Percentiles rank a stretch among this genome's conserved stretches.
phyloP scores from a whole-genome alignment of 1,139 yeast genomes.

The Zhuliangozyma blackwelliae region DNA sequence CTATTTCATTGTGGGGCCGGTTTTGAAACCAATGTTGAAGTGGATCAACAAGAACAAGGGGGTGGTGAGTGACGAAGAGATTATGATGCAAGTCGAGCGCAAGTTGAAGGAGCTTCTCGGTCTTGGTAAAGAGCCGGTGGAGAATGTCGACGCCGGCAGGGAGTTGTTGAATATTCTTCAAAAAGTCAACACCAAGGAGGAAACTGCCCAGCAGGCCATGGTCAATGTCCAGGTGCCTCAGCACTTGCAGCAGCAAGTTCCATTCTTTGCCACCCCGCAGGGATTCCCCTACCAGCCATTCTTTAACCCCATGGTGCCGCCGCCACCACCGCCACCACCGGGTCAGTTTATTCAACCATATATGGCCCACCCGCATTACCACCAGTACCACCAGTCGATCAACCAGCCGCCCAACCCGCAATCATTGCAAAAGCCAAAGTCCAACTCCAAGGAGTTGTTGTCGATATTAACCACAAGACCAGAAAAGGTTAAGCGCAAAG shows the following conservation, averaged over 20 bases:
- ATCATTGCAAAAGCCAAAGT: slow-evolving; percentile 37
- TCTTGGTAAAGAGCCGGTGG: slow-evolving; percentile 21
- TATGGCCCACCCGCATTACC: slow-evolving; percentile 26
- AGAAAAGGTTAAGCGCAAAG: slow-evolving; percentile 10
- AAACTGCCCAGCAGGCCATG: slow-evolving; percentile 7
- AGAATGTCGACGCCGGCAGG: slow-evolving; percentile 63
- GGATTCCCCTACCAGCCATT: slow-evolving; percentile 8
- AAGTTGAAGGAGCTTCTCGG: slow-evolving; percentile 64
- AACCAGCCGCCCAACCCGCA: slow-evolving; percentile 35
- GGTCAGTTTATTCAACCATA: slow-evolving; percentile 1
- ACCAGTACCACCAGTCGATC: slow-evolving; percentile 18
- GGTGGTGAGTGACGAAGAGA: slow-evolving; percentile 47
- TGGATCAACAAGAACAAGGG: slow-evolving; percentile 58
- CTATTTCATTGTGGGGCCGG: slow-evolving; percentile 55
- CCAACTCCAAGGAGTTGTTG: slow-evolving; percentile 50
- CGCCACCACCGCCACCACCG: slow-evolving; percentile 2
- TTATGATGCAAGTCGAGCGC: slow-evolving; percentile 54
- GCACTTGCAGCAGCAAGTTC: slow-evolving; percentile 24
- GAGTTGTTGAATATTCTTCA: slow-evolving; percentile 65
- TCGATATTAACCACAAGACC: slow-evolving; percentile 43
- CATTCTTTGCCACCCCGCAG: slow-evolving; percentile 16
- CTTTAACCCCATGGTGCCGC: slow-evolving; percentile 5
- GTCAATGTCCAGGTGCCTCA: slow-evolving; percentile 19
- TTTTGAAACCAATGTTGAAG: slow-evolving; percentile 54
- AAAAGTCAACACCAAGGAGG: slow-evolving; percentile 25